phyloP scores from a whole-genome alignment of 495 filamentous ascomycete genomes.

The Hypomontagnella submonticulosa region DNA sequence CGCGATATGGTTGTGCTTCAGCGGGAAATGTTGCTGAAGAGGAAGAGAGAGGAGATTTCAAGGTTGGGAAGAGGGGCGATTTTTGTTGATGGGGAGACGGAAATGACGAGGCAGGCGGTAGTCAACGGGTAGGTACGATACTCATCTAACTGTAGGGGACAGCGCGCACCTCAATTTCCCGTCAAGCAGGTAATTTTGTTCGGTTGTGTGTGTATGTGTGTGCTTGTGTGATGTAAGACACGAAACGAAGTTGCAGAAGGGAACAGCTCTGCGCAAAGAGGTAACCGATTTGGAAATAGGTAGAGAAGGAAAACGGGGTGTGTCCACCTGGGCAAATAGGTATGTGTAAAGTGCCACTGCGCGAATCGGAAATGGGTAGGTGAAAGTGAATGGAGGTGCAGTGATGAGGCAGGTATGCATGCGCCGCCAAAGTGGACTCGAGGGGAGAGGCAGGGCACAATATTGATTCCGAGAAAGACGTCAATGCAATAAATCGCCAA shows the following conservation, averaged over 20 bases:
- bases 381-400: background rate
- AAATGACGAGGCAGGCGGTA: constrained; percentile 1
- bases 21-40: constrained; percentile 35
- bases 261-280: constrained; percentile 7
- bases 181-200: constrained; percentile 32
- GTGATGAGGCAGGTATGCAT: background rate
- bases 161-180: constrained; percentile 24
- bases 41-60: constrained; percentile 18
- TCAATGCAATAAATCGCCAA: too few relatives aligned
- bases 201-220: constrained; percentile 29
- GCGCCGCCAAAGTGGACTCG: background rate
- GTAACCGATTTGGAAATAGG: constrained; percentile 8
- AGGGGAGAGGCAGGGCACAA: too few relatives aligned
- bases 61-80: constrained; percentile 15
- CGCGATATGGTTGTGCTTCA: constrained; percentile 36
- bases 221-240: constrained; percentile 42
- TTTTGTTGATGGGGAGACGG: constrained; percentile 27
- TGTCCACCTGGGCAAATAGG: background rate
- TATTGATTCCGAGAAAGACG: too few relatives aligned
- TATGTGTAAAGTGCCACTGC: background rate
- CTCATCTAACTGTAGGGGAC: constrained; percentile 20
- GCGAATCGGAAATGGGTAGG: background rate
- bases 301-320: background rate
- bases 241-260: constrained; percentile 30
- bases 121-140: constrained; percentile 26